phyloP scores from a whole-genome alignment of 305 asterid genomes.

The Rubia balearica region DNA sequence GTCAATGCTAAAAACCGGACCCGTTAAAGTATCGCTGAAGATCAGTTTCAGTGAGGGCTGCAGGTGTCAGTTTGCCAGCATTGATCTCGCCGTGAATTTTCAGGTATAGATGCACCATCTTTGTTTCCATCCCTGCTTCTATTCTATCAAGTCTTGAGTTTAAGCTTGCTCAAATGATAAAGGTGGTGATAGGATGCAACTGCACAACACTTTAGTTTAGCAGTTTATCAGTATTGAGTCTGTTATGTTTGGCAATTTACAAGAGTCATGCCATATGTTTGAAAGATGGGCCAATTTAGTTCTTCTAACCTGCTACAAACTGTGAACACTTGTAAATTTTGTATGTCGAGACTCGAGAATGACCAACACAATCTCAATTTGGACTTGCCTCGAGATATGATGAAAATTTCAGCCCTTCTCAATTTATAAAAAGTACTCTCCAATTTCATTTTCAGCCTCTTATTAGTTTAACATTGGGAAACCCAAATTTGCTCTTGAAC shows the following conservation, averaged over 20 bases:
- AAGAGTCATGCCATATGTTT: neutral
- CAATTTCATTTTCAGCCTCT: neutral
- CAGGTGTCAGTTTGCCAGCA: constrained; percentile 18
- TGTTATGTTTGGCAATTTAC: neutral
- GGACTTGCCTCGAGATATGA: neutral
- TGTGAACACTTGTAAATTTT: neutral
- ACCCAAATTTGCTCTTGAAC: neutral
- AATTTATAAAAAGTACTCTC: neutral
- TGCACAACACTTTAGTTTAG: neutral
- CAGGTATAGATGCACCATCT: constrained; percentile 15
- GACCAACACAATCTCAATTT: neutral
- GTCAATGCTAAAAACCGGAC: constrained; percentile 21
- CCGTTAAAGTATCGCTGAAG: constrained; percentile 22
- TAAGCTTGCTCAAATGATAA: constrained; percentile 1
- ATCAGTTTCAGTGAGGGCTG: constrained; percentile 29
- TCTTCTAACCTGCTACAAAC: too few species aligned
- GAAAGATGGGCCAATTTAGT: neutral
- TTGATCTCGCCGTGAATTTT: constrained; percentile 20
- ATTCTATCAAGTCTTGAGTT: neutral
- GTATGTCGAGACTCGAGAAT: neutral
- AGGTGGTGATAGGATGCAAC: neutral
- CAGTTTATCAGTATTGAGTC: neutral
- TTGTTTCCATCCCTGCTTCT: neutral
- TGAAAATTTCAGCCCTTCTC: neutral
- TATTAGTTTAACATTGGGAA: neutral